Base-by-base conservation (phyloP, 768 basidiomycete genomes). In the Mycena filopes region DNA sequence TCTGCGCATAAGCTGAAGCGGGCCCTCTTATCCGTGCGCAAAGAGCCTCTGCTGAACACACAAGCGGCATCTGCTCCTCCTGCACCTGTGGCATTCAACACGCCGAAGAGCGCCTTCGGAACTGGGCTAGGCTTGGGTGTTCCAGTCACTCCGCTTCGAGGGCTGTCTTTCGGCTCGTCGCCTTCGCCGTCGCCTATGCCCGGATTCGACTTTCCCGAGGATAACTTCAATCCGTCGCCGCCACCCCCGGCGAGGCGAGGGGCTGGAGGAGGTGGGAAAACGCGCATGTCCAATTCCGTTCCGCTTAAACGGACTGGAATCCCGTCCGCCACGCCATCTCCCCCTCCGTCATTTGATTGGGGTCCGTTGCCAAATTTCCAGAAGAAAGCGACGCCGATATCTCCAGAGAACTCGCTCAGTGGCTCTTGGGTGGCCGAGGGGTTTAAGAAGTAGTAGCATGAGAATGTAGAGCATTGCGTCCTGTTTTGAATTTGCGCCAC, bases 1-100 rank as follows among this genome's bases (percentile, higher is more conserved):
- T 86, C 90, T 8, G 90, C 90, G 2, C 84, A 86, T 53, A 84
- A 81, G 63, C 81, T 95, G 59, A 95, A 94, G 77, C 81, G 81
- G 6, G 89, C 89, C 0, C 80, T 95, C 11, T 76, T 94, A 25
- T 73, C 80, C 8, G 82, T 82, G 1, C 85, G 93, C 36, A 83
- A 82, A 59, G 83, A 87, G 65, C 93, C 94, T 0, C 76, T 92
- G 38, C 76, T 94, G 42, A 94, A 92, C 72, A 84, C 78, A 8
- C 84, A 81, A 58, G 88, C 84, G 3, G 74, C 74, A 4, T 50
- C 73, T 15, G 77, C 80, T 12, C 76, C 80, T 11, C 72, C 77
- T 18, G 75, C 82, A 3, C 80, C 76, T 8, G 49, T 77, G 29
- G 75, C 75, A 6, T 83, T 80, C 66, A 73, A 75, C 33, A 82